phyloP scores from a whole-genome alignment of 108 stramenopile genomes.

The Aurantiochytrium sp. region DNA sequence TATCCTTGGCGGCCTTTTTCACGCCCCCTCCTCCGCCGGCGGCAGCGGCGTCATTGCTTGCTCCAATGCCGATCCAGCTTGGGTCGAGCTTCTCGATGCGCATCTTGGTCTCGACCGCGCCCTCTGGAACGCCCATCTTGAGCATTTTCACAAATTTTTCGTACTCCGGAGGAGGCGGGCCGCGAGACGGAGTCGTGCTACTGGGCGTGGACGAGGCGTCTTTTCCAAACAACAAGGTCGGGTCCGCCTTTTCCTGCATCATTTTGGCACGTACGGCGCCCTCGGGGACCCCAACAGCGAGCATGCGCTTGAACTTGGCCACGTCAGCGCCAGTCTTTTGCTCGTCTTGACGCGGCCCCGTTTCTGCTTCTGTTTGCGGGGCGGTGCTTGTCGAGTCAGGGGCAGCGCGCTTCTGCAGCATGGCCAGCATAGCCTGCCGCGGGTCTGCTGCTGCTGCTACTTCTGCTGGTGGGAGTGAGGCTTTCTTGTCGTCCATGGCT shows the following conservation, averaged over 20 bases:
- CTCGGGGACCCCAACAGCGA: neutral
- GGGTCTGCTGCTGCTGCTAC: too few species aligned
- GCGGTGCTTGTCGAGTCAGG: too few species aligned
- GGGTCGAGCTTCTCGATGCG: neutral
- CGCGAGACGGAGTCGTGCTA: neutral
- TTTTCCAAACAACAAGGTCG: neutral
- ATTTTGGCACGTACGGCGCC: neutral
- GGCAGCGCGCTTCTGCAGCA: neutral
- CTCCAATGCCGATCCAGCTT: neutral
- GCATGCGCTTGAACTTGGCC: neutral
- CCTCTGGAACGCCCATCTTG: slow-evolving; percentile 21
- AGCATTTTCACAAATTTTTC: slow-evolving; percentile 1
- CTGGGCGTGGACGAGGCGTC: neutral
- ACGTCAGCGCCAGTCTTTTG: too few species aligned
- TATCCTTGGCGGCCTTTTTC: neutral
- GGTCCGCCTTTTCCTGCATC: neutral
- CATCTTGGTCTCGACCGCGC: neutral
- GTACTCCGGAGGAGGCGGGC: neutral
- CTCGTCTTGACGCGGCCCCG: too few species aligned
- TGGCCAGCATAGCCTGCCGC: too few species aligned
- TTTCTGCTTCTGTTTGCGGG: too few species aligned
- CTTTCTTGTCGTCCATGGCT: too few species aligned
- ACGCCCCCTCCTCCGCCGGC: too few species aligned
- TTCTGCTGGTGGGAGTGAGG: too few species aligned
- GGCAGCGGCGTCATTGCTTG: too few species aligned